Base-by-base conservation (phyloP, 1,139 yeast genomes). In the Ogataea hybrid region DNA sequence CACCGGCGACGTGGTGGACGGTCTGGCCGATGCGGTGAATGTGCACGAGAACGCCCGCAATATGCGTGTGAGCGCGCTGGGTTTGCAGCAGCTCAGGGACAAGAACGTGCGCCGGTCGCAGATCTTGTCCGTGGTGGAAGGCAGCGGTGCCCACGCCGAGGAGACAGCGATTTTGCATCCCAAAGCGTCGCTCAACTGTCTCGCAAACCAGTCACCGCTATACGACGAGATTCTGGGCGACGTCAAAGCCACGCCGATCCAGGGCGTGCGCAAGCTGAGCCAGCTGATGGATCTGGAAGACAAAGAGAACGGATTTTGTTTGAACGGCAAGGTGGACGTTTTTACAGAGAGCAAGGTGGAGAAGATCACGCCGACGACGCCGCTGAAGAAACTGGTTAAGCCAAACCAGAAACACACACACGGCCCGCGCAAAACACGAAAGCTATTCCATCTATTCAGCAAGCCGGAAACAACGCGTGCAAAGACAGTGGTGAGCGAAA, bases 311-410 rank as follows among this genome's bases (percentile, higher is more conserved):
- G 82, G 81, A 1, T 77, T 77, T 52, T 63, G 77, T 3, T 69
- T 76, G 14, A 75, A 68, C 52, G 82, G 82, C 11, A 63, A 67
- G 41, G 59, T 77, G 25, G 70, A 67, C 50, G 62, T 77, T 14
- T 81, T 79, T 51, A 51, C 58, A 28, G 50, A 69, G 63, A 69
- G 82, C 20, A 64, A 69, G 44, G 70, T 78, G 15, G 56, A 61
- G 40, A 51, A 61, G 29, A 70, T 79, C 40, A 61, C 79, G 6
- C 89, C 92, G 2, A 77, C 83, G 5, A 81, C 89, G 0, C 89
- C 89, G 0, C 80, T 79, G 2, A 80, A 75, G 57, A 80, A 77
- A 49, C 74, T 80, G 73, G 84, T 62, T 30, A 58, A 62, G 21
- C 44, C 67, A 45, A 39, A 35, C 6, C 37, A n/a, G n/a, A 30